Conservation (phyloP, 495 filamentous ascomycete species). For the Friedmanniomyces endolithicus region DNA sequence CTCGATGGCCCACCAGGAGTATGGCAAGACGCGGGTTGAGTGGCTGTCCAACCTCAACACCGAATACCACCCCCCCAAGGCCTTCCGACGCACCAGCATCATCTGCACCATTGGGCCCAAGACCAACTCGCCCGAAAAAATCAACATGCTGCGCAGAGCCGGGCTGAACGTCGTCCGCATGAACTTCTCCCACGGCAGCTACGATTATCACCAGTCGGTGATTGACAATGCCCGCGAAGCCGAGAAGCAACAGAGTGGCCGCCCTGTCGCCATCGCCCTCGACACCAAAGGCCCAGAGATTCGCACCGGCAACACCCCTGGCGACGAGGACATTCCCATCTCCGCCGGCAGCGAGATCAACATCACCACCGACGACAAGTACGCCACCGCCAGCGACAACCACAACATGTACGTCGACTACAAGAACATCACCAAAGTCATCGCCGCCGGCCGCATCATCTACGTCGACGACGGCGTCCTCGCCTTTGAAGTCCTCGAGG, state of each 20-base stretch:
- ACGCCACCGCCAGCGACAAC: conserved; percentile 67
- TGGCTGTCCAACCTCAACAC: conserved; percentile 80
- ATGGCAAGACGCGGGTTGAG: conserved; percentile 72
- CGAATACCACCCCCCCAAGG: conserved; percentile 64
- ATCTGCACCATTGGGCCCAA: conserved; percentile 98
- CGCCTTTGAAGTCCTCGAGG: conserved; percentile 80
- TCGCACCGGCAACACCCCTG: conserved; percentile 82
- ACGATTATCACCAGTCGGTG: conserved; percentile 94
- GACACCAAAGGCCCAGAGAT: conserved; percentile 99
- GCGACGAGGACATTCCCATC: conserved; percentile 79
- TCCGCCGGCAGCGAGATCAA: conserved; percentile 68
- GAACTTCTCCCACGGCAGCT: conserved; percentile 98
- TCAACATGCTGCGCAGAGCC: conserved; percentile 77
- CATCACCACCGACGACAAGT: conserved; percentile 96
- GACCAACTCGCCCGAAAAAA: conserved; percentile 94
- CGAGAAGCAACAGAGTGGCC: conserved; percentile 58
- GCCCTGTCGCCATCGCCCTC: conserved; percentile 89
- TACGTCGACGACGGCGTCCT: conserved; percentile 98
- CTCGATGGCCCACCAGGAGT: conserved; percentile 65
- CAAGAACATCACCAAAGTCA: conserved; percentile 99
- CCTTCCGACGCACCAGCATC: conserved; percentile 92
- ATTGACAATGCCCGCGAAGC: conserved; percentile 87
- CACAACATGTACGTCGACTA: conserved; percentile 98
- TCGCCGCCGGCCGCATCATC: conserved; percentile 81
- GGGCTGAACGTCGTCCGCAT: conserved; percentile 97